Evolutionary conservation across 2,329 filamentous ascomycete species (phyloP).

Genomic region (Apiospora koreana): DNA sequence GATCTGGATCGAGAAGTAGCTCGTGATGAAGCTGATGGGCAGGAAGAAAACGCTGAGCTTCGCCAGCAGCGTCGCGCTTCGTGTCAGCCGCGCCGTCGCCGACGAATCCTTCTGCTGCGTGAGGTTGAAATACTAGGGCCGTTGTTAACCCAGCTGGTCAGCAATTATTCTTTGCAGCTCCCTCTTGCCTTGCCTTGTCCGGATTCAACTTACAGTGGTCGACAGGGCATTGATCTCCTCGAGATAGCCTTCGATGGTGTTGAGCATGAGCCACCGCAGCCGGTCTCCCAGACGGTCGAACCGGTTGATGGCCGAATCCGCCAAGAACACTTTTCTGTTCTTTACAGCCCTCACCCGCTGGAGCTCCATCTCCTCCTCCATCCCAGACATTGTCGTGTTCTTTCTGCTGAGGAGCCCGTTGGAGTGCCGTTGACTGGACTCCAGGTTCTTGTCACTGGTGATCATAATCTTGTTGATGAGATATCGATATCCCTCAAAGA

Average conservation of each 20-base stretch:
- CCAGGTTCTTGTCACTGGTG: slow-evolving; percentile 35
- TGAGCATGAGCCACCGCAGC: slow-evolving; percentile 60
- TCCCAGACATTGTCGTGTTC: neutral
- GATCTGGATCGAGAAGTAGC: slow-evolving; percentile 71
- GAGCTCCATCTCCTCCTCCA: neutral
- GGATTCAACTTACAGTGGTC: slow-evolving; percentile 54
- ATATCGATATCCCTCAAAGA: slow-evolving; percentile 62
- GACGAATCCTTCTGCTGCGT: slow-evolving; percentile 75
- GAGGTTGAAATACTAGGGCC: slow-evolving; percentile 70
- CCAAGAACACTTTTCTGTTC: slow-evolving; percentile 31
- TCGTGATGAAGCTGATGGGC: slow-evolving; percentile 73
- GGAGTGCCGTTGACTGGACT: slow-evolving; percentile 10
- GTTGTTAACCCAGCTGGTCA: neutral
- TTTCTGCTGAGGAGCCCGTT: neutral
- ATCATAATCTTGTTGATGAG: slow-evolving; percentile 60
- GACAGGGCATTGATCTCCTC: slow-evolving; percentile 72
- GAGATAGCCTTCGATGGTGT: slow-evolving; percentile 62
- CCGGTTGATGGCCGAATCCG: slow-evolving; percentile 51
- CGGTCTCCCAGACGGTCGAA: slow-evolving; percentile 62
- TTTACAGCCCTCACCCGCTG: neutral
- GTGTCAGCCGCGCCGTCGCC: slow-evolving; percentile 69
- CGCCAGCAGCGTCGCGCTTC: slow-evolving; percentile 70
- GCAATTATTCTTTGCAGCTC: slow-evolving; percentile 17
- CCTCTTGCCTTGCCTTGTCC: neutral
- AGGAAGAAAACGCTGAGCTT: slow-evolving; percentile 77